A percentile compares a stretch with the other conserved stretches of the same genome.
These are phyloP conservation scores for Mycosphaerella arachidis DNA, from an alignment of 2,329 filamentous ascomycete genomes.

Conservation along the genomic window DNA sequence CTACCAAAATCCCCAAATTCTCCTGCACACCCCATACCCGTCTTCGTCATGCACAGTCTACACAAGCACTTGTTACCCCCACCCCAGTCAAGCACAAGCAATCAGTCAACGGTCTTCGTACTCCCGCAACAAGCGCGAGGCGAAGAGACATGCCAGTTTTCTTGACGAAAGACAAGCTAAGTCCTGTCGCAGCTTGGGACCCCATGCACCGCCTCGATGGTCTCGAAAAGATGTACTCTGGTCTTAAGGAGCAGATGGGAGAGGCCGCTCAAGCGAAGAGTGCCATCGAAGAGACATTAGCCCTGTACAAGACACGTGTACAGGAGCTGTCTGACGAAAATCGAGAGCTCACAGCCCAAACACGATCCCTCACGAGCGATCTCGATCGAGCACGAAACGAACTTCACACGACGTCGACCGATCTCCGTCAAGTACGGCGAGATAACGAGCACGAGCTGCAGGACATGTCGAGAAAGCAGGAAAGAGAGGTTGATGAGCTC, in stretches of 20 bases:
- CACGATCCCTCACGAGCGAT: slow-evolving; percentile 60
- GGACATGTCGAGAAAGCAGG: slow-evolving; percentile 28
- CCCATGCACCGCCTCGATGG: slow-evolving; percentile 70
- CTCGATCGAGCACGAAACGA: slow-evolving; percentile 44
- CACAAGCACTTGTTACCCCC: slow-evolving; percentile 27
- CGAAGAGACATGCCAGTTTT: slow-evolving; percentile 56
- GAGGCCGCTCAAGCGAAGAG: slow-evolving; percentile 64
- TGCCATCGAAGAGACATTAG: slow-evolving; percentile 67
- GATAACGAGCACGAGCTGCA: slow-evolving; percentile 32
- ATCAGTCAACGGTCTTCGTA: slow-evolving; percentile 25
- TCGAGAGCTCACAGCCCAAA: slow-evolving; percentile 46
- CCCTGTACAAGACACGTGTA: slow-evolving; percentile 64
- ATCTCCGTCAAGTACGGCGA: slow-evolving; percentile 29
- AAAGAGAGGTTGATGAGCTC: slow-evolving; percentile 25
- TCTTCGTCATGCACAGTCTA: slow-evolving; percentile 30
- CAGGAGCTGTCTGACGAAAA: slow-evolving; percentile 29
- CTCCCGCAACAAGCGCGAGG: slow-evolving; percentile 21
- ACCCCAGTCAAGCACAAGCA: slow-evolving; percentile 29
- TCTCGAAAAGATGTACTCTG: slow-evolving; percentile 69
- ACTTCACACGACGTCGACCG: slow-evolving; percentile 30
- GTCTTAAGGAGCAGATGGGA: slow-evolving; percentile 68
- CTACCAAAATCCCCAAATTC: slow-evolving; percentile 34
- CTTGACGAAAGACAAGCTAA: slow-evolving; percentile 56
- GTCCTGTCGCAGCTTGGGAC: slow-evolving; percentile 64
- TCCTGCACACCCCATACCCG: slow-evolving; percentile 24